These are phyloP conservation scores for Chrysoporthe puriensis DNA, from an alignment of 2,329 filamentous ascomycete species.

Conservation along the genomic window DNA sequence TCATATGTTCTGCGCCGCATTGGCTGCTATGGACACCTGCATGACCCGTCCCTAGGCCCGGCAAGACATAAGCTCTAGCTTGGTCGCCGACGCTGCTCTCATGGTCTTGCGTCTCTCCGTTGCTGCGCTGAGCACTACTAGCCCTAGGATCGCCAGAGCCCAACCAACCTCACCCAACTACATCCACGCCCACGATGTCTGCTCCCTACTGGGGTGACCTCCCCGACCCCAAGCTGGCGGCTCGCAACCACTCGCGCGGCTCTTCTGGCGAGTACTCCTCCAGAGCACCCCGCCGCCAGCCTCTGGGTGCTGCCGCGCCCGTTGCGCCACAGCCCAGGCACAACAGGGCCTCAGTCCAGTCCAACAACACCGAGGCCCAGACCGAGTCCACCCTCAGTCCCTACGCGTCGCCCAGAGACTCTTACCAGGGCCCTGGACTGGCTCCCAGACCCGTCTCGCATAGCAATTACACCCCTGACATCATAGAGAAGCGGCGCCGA, in stretches of 20 bases:
- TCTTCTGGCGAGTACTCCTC: constrained; percentile 42
- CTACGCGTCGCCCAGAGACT: constrained; percentile 56
- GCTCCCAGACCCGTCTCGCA: constrained; percentile 62
- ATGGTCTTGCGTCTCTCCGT: constrained; percentile 30
- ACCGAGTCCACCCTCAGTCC: constrained; percentile 64
- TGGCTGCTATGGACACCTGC: constrained; percentile 28
- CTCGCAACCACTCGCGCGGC: constrained; percentile 43
- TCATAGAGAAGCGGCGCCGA: constrained; percentile 47
- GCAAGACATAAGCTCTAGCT: constrained; percentile 23
- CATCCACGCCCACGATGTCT: constrained; percentile 43
- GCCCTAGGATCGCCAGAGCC: constrained; percentile 28
- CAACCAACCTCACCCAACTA: constrained; percentile 29
- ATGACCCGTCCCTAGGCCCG: constrained; percentile 23
- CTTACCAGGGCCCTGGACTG: constrained; percentile 56
- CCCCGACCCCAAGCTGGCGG: constrained; percentile 50
- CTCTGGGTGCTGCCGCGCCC: constrained; percentile 37
- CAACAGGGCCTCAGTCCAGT: constrained; percentile 60
- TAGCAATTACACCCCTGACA: constrained; percentile 47
- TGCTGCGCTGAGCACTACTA: constrained; percentile 34
- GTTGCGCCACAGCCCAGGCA: constrained; percentile 48
- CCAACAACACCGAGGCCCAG: constrained; percentile 56
- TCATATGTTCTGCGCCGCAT: constrained; percentile 25
- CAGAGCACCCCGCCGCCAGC: constrained; percentile 38
- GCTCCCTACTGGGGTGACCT: constrained; percentile 63
- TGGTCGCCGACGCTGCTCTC: constrained; percentile 15